Conservation (phyloP, 192 early-diverging fungal species). For the Rhizophagus sp. region DNA sequence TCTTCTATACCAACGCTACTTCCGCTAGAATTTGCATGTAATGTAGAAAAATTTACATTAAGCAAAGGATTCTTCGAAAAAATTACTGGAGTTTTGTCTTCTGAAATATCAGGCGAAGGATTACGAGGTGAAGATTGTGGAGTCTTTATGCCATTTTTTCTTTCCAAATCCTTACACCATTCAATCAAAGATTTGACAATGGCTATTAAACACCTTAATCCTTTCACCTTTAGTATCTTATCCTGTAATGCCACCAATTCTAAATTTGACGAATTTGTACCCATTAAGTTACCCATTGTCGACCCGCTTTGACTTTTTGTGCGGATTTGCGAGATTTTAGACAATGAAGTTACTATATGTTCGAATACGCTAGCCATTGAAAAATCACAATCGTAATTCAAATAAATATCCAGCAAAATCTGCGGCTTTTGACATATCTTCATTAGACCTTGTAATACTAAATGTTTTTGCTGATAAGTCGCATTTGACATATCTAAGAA, state of each 20-base stretch:
- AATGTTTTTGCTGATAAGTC: slow-evolving; percentile 68
- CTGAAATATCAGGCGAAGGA: slow-evolving; percentile 4
- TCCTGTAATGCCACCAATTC: slow-evolving; percentile 46
- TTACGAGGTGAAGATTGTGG: background rate
- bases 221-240: slow-evolving; percentile 44
- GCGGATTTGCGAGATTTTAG: slow-evolving; percentile 47
- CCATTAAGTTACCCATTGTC: slow-evolving; percentile 44
- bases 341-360: slow-evolving; percentile 71
- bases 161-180: slow-evolving; percentile 60
- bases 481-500: slow-evolving; percentile 77
- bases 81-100: slow-evolving; percentile 39
- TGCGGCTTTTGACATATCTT: slow-evolving; percentile 73
- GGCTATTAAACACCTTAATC: slow-evolving; percentile 58
- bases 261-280: slow-evolving; percentile 32
- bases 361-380: slow-evolving; percentile 87
- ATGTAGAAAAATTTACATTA: slow-evolving; percentile 34
- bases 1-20: slow-evolving; percentile 38
- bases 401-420: slow-evolving; percentile 85
- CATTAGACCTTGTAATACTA: slow-evolving; percentile 71
- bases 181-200: slow-evolving; percentile 66
- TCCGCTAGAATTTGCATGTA: slow-evolving; percentile 39
- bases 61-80: slow-evolving; percentile 48
- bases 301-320: slow-evolving; percentile 40
- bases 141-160: slow-evolving; percentile 15
- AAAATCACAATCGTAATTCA: slow-evolving; percentile 92